These are phyloP conservation scores for Protea cynaroides DNA, from an alignment of 164 flowering plant species.

Conservation along the genomic window DNA sequence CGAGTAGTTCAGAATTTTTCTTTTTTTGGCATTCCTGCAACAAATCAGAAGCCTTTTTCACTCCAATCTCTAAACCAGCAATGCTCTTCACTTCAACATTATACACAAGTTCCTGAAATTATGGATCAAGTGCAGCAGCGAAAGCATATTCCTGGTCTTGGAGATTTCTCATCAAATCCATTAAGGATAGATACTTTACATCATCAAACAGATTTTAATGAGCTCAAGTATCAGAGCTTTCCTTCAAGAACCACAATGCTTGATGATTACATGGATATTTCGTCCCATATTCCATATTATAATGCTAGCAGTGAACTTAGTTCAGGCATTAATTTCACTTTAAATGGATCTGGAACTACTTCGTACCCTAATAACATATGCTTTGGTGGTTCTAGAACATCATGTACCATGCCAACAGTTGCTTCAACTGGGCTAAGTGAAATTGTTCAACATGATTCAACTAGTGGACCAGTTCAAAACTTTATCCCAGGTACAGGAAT, in stretches of 20 bases:
- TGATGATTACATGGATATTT: background rate
- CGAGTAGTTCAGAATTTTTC: background rate
- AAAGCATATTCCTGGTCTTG: slow-evolving; percentile 7
- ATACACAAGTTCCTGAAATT: background rate
- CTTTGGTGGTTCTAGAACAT: background rate
- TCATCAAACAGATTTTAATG: slow-evolving; percentile 2
- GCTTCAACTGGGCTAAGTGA: background rate
- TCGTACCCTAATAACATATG: background rate
- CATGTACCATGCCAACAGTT: background rate
- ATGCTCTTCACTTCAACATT: background rate
- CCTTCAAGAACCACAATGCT: background rate
- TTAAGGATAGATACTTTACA: slow-evolving; percentile 5
- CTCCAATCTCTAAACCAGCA: slow-evolving; percentile 4
- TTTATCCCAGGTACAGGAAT: slow-evolving; percentile 9
- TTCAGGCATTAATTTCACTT: slow-evolving; percentile 1
- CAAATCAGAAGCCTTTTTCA: background rate
- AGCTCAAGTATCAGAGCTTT: slow-evolving; percentile 8
- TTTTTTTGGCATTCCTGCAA: background rate
- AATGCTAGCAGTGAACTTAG: background rate
- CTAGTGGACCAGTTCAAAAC: background rate
- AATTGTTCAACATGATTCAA: slow-evolving; percentile 5
- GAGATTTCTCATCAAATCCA: slow-evolving; percentile 2
- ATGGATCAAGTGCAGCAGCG: slow-evolving; percentile 6
- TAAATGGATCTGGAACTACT: slow-evolving; percentile 9
- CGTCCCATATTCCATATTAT: background rate